Percentiles rank a stretch among this genome's conserved stretches.
Conservation (phyloP, 768 basidiomycete species). For the Leucocoprinus sp. region DNA sequence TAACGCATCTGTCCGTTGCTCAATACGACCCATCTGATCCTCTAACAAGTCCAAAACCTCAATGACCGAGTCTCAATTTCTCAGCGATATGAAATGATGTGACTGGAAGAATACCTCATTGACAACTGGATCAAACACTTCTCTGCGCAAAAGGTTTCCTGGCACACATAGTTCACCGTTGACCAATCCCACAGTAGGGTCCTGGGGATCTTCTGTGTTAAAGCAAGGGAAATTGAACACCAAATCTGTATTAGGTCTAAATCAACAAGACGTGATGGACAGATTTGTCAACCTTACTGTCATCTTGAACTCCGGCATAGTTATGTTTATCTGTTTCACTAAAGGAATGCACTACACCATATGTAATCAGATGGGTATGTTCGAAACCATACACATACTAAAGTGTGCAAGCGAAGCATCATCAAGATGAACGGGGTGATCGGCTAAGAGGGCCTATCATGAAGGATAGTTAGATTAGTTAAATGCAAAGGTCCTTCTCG, state of each 20-base stretch:
- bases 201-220: constrained; percentile 78
- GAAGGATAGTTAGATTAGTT: background rate
- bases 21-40: constrained; percentile 58
- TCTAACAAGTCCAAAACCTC: constrained; percentile 77
- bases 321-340: constrained; percentile 82
- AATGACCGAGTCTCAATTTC: background rate
- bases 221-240: constrained; percentile 90
- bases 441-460: constrained; percentile 47
- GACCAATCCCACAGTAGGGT: constrained; percentile 68
- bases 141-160: constrained; percentile 66
- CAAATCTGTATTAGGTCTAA: constrained; percentile 38
- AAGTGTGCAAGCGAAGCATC: constrained; percentile 77
- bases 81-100: constrained; percentile 1
- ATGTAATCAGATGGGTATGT: constrained; percentile 6
- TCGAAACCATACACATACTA: constrained; percentile 29
- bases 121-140: constrained; percentile 89
- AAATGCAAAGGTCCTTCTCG: background rate
- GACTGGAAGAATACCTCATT: constrained; percentile 44
- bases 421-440: constrained; percentile 82
- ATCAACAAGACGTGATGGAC: constrained; percentile 1
- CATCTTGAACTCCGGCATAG: constrained; percentile 66
- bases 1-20: constrained; percentile 72
- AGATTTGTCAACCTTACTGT: constrained; percentile 38
- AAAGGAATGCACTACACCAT: constrained; percentile 63
- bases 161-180: constrained; percentile 83